Evolutionary conservation across 2,329 filamentous ascomycete species (phyloP).

Genomic region (Ophiostoma triangulosporum): DNA sequence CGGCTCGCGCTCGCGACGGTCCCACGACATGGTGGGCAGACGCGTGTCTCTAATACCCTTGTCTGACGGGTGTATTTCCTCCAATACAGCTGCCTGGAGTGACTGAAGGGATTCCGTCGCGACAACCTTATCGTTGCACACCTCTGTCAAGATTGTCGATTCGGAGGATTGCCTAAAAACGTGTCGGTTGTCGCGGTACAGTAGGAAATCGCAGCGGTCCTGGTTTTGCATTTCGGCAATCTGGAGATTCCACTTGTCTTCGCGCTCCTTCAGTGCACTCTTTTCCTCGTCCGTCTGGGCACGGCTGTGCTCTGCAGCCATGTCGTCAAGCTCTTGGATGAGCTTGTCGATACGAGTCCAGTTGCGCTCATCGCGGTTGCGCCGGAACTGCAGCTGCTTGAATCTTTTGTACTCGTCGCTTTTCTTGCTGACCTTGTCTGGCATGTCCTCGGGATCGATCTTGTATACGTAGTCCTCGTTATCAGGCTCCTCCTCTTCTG

Average conservation of each 20-base stretch:
- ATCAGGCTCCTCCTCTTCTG: neutral
- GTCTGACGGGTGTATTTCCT: too few species aligned
- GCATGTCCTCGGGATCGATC: neutral
- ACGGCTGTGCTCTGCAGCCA: neutral
- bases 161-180: slow-evolving; percentile 28
- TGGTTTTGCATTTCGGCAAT: slow-evolving; percentile 5
- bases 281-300: neutral
- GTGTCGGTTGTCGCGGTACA: slow-evolving; percentile 40
- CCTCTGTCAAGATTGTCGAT: neutral
- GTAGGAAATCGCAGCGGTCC: slow-evolving; percentile 13
- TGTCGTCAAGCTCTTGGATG: neutral
- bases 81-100: neutral
- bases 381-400: slow-evolving; percentile 2
- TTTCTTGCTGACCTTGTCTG: neutral
- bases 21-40: slow-evolving; percentile 48
- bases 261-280: neutral
- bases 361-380: neutral
- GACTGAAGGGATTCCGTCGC: neutral
- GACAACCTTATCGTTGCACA: neutral
- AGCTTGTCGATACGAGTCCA: neutral
- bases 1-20: slow-evolving; percentile 58
- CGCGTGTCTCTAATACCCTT: neutral
- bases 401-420: neutral
- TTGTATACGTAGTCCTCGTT: neutral
- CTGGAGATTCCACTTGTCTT: slow-evolving; percentile 7